These are phyloP conservation scores for Pichia sp. DNA, from an alignment of 1,139 yeast species.

Conservation along the genomic window DNA sequence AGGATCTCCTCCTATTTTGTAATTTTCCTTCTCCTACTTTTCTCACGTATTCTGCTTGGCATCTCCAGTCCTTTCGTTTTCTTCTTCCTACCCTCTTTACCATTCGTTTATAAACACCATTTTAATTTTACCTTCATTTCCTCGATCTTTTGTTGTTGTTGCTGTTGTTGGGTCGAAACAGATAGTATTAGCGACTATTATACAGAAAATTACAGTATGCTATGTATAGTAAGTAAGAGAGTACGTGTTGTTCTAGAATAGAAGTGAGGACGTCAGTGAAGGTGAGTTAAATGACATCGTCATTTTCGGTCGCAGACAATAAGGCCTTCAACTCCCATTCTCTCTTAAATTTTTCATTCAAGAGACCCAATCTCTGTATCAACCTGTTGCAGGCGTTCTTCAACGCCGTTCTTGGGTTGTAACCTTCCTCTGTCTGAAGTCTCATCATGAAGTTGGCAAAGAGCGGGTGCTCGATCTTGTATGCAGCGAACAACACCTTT, in stretches of 20 bases:
- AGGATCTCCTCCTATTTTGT: neutral
- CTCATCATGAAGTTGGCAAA: slow-evolving; percentile 93
- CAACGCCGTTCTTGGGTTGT: slow-evolving; percentile 85
- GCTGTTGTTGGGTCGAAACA: neutral
- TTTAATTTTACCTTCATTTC: neutral
- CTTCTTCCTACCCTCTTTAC: neutral
- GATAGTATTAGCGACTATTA: slow-evolving; percentile 1
- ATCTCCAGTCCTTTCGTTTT: neutral
- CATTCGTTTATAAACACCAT: neutral
- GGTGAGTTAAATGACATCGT: slow-evolving; percentile 34
- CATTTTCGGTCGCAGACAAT: slow-evolving; percentile 70
- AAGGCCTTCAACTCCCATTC: slow-evolving; percentile 92
- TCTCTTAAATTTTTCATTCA: slow-evolving; percentile 73
- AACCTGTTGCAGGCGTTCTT: slow-evolving; percentile 83
- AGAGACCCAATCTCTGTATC: slow-evolving; percentile 69
- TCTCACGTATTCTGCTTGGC: neutral
- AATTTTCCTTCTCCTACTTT: neutral
- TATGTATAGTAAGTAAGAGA: neutral
- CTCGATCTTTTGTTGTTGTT: neutral
- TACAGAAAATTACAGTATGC: slow-evolving; percentile 1
- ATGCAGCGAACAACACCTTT: slow-evolving; percentile 89
- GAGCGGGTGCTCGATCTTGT: slow-evolving; percentile 95
- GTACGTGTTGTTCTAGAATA: neutral
- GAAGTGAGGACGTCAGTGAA: neutral
- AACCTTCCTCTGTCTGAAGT: slow-evolving; percentile 92